Conservation (phyloP, 208 protist species). For the Wallacemonas rigidus region DNA sequence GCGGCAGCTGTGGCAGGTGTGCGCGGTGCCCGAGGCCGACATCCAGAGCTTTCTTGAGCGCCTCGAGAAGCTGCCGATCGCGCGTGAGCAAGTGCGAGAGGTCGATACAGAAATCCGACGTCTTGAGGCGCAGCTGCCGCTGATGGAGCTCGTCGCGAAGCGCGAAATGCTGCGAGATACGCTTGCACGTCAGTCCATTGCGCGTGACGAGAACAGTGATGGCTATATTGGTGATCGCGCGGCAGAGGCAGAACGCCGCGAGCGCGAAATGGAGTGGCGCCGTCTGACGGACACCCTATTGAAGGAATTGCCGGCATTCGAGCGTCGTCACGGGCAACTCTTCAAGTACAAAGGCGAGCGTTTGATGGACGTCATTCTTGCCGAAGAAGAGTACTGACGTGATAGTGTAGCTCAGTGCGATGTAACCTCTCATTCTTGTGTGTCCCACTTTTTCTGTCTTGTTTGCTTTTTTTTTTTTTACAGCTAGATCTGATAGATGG, state of each 20-base stretch:
- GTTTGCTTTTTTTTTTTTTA: conserved; percentile 10
- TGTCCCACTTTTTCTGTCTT: background rate
- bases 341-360: conserved; percentile 49
- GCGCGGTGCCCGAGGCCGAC: conserved; percentile 48
- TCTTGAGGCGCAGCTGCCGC: conserved; percentile 64
- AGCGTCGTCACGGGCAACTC: conserved; percentile 41
- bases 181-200: background rate
- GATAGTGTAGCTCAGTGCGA: no score
- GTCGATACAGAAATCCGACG: conserved; percentile 43
- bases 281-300: conserved; percentile 56
- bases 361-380: conserved; percentile 39
- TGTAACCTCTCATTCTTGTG: no score
- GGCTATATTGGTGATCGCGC: background rate
- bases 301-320: conserved; percentile 52
- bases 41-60: conserved; percentile 20
- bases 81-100: conserved; percentile 14
- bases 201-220: background rate
- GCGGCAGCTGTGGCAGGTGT: conserved; percentile 57
- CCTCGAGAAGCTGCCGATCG: background rate
- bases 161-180: conserved; percentile 55
- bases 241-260: conserved; percentile 4
- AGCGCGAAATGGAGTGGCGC: conserved; percentile 42
- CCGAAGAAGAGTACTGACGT: conserved; percentile 11
- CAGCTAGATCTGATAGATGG: conserved; percentile 1
- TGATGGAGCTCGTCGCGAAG: conserved; percentile 72